Evolutionary conservation across 2,329 filamentous ascomycete genomes (phyloP), one percentile per base, ranked within the genome.

Genomic region (Neophaeococcomyces aloes): DNA sequence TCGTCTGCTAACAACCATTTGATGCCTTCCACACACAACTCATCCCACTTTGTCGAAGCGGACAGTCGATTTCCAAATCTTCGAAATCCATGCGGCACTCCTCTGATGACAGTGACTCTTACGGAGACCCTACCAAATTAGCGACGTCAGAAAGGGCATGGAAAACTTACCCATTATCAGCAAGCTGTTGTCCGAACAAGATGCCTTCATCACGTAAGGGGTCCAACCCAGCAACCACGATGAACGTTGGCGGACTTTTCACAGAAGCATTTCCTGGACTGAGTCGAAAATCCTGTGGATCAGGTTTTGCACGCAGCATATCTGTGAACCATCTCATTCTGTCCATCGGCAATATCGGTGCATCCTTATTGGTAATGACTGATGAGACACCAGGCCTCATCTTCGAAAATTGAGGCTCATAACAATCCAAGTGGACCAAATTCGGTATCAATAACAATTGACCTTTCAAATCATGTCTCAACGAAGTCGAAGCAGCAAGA

Each of bases 61-160:
- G 56, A 47, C n/a, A 63, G 31, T 19, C 50, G 52, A 4, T 55
- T 49, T 18, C 53, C 56, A 42, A 53, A 56, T 4, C 57, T 47
- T 33, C 66, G 57, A 51, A 74, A 74, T 0, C 67, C 68, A 57
- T 77, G 74, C 0, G 74, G 74, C 1, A 76, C 56, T 0, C 74
- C 73, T 19, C 60, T 65, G 54, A 75, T 75, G 1, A 76, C 48
- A 44, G 65, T 59, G 1, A 69, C 56, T 42, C 71, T 58, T 0
- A 70, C 74, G 0, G 72, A 65, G 0, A 76, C 69, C 0, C 68
- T 70, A 25, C n/a, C n/a, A n/a, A n/a, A n/a, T n/a, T n/a, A n/a
- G n/a, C n/a, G n/a, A n/a, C n/a, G n/a, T n/a, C n/a, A n/a, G n/a
- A n/a, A n/a, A n/a, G n/a, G n/a, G n/a, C n/a, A n/a, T n/a, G n/a